phyloP scores from a whole-genome alignment of 2,329 filamentous ascomycete genomes.

The Tothia fuscella region DNA sequence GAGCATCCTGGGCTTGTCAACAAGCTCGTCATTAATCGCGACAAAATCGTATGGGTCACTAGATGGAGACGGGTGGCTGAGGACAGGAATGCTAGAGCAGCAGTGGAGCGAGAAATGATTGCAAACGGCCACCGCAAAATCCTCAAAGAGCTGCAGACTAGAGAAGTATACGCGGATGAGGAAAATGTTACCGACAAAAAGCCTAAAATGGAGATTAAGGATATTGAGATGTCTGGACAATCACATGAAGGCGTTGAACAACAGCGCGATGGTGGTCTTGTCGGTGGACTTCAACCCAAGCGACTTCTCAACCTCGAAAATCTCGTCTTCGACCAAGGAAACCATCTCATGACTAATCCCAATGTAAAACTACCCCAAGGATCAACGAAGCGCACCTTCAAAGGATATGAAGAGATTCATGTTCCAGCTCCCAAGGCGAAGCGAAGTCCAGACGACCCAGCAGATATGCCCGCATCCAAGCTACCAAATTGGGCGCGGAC shows the following conservation, averaged over 20 bases:
- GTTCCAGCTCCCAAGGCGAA: slow-evolving; percentile 87
- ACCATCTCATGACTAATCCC: slow-evolving; percentile 98
- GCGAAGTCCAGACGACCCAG: slow-evolving; percentile 61
- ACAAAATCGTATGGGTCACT: slow-evolving; percentile 94
- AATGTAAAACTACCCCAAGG: slow-evolving; percentile 89
- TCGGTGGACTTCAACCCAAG: slow-evolving; percentile 75
- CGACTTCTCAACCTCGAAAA: slow-evolving; percentile 91
- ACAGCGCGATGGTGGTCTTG: slow-evolving; percentile 58
- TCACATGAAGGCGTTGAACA: slow-evolving; percentile 40
- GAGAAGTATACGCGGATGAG: slow-evolving; percentile 46
- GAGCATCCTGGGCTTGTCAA: slow-evolving; percentile 89
- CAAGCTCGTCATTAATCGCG: slow-evolving; percentile 80
- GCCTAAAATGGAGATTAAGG: slow-evolving; percentile 76
- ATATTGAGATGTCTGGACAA: slow-evolving; percentile 59
- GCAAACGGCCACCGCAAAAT: slow-evolving; percentile 79
- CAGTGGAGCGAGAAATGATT: slow-evolving; percentile 81
- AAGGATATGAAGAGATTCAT: slow-evolving; percentile 97
- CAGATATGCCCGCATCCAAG: slow-evolving; percentile 70
- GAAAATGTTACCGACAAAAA: slow-evolving; percentile 31
- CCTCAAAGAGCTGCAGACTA: slow-evolving; percentile 74
- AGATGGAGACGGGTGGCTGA: slow-evolving; percentile 72
- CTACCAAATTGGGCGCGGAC: slow-evolving; percentile 84
- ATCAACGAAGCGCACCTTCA: slow-evolving; percentile 89
- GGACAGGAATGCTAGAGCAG: slow-evolving; percentile 56
- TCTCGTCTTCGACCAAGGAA: slow-evolving; percentile 92